Percentiles rank a stretch among this genome's conserved stretches.
phyloP scores from a whole-genome alignment of 495 filamentous ascomycete genomes.

The Stereocaulon alpinum region DNA sequence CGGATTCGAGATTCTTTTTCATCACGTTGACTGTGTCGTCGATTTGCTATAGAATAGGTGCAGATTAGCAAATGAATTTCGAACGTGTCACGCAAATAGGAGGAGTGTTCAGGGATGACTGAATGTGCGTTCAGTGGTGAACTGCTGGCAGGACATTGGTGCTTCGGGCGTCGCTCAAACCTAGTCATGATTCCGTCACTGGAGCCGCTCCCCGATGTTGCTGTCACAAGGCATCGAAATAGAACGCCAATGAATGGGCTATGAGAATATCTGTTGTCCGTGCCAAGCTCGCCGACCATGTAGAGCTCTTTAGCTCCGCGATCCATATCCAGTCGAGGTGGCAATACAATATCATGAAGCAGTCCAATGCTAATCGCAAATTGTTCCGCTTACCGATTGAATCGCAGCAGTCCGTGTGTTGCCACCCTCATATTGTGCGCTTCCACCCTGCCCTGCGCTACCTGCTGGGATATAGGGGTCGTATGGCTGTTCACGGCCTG shows the following conservation, averaged over 20 bases:
- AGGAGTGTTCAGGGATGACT: too few species aligned
- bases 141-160: neutral
- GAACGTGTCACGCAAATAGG: too few species aligned
- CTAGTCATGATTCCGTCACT: neutral
- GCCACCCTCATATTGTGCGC: constrained; percentile 46
- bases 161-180: neutral
- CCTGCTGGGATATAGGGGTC: constrained; percentile 83
- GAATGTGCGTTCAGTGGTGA: too few species aligned
- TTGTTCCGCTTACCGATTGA: constrained; percentile 59
- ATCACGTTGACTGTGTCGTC: constrained; percentile 86
- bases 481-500: constrained; percentile 68
- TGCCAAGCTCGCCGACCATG: neutral
- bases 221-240: neutral
- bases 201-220: neutral
- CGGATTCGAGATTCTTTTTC: constrained; percentile 90
- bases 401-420: constrained; percentile 61
- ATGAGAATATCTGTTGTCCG: neutral
- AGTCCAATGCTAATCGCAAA: neutral
- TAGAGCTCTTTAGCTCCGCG: neutral
- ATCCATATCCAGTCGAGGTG: neutral
- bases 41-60: constrained; percentile 63
- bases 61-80: constrained; percentile 22
- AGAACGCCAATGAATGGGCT: neutral
- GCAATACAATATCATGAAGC: neutral
- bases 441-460: constrained; percentile 40